These are phyloP conservation scores for Phytophthora fragariae DNA, from an alignment of 352 stramenopile genomes.

Conservation along the genomic window DNA sequence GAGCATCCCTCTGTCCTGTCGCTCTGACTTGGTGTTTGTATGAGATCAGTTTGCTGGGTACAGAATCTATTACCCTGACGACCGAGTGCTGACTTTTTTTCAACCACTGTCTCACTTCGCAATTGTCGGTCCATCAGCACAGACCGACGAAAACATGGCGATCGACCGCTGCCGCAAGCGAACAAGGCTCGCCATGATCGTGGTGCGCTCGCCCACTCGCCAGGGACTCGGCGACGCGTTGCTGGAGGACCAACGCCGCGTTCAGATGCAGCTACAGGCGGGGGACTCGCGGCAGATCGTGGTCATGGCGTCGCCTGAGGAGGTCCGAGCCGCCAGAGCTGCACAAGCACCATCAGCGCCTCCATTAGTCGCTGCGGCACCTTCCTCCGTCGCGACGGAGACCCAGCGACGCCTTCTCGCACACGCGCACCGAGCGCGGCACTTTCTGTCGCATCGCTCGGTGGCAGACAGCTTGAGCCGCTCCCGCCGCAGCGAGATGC, in stretches of 20 bases:
- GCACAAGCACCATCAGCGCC: background rate
- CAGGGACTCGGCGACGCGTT: background rate
- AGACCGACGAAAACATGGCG: conserved; percentile 12
- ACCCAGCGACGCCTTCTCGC: conserved; percentile 30
- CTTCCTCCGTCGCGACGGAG: conserved; percentile 3
- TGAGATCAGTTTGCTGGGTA: background rate
- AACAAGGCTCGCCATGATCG: conserved; percentile 27
- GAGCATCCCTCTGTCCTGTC: background rate
- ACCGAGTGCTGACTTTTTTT: background rate
- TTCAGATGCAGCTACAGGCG: conserved; percentile 29
- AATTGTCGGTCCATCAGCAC: conserved; percentile 12
- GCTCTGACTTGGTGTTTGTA: conserved; percentile 8
- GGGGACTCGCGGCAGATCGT: conserved; percentile 23
- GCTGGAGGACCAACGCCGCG: conserved; percentile 13
- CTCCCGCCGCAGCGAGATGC: conserved; percentile 40
- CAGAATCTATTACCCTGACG: conserved; percentile 15
- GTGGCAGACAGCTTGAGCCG: conserved; percentile 32
- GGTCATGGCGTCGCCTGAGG: conserved; percentile 31
- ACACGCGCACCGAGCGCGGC: conserved; percentile 34
- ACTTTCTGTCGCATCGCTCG: conserved; percentile 30
- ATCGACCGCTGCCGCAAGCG: conserved; percentile 21
- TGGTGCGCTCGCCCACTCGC: conserved; percentile 20
- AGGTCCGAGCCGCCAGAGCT: conserved; percentile 13
- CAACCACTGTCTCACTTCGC: conserved; percentile 17
- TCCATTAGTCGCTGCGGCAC: background rate